Conservation (phyloP, 495 filamentous ascomycete genomes). For the Neurospora africana region DNA sequence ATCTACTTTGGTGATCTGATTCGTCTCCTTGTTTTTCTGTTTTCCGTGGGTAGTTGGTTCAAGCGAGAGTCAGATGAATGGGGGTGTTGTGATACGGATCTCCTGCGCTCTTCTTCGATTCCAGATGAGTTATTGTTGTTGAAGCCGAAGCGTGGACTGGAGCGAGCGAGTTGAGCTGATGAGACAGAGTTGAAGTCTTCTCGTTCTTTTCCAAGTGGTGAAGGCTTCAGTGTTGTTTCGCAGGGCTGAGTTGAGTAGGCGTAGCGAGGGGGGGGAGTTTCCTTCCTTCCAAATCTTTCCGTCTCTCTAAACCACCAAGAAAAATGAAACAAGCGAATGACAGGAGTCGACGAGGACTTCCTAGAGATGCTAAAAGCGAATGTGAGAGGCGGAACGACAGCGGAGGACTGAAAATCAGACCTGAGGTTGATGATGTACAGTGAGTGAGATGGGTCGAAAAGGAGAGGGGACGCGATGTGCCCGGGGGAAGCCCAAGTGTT, state of each 20-base stretch:
- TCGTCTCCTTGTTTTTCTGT: not conserved
- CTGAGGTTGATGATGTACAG: conserved; percentile 17
- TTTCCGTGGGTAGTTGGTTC: not conserved
- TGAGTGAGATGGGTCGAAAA: conserved; percentile 16
- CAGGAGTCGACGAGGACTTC: conserved; percentile 57
- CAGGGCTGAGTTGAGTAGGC: conserved; percentile 8
- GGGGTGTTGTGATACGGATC: not conserved
- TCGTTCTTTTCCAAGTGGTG: not conserved
- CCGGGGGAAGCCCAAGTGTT: conserved; percentile 24
- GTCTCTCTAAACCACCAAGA: conserved; percentile 29
- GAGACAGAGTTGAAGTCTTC: not conserved
- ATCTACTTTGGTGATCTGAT: conserved; percentile 8
- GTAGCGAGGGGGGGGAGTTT: not conserved
- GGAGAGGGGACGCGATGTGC: conserved; percentile 16
- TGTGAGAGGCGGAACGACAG: conserved; percentile 33
- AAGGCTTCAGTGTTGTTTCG: not conserved
- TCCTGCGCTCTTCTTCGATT: not conserved
- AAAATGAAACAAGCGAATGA: conserved; percentile 48
- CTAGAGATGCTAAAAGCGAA: conserved; percentile 40
- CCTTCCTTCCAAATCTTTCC: conserved; percentile 10
- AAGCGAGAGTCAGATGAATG: not conserved
- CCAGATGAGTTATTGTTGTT: not conserved
- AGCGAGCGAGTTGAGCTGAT: not conserved
- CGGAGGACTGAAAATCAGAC: conserved; percentile 24
- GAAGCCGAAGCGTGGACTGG: not conserved